A percentile compares a stretch with the other conserved stretches of the same genome.
These are phyloP conservation scores for Cadophora gregata DNA, from an alignment of 2,329 filamentous ascomycete genomes.

Conservation along the genomic window DNA sequence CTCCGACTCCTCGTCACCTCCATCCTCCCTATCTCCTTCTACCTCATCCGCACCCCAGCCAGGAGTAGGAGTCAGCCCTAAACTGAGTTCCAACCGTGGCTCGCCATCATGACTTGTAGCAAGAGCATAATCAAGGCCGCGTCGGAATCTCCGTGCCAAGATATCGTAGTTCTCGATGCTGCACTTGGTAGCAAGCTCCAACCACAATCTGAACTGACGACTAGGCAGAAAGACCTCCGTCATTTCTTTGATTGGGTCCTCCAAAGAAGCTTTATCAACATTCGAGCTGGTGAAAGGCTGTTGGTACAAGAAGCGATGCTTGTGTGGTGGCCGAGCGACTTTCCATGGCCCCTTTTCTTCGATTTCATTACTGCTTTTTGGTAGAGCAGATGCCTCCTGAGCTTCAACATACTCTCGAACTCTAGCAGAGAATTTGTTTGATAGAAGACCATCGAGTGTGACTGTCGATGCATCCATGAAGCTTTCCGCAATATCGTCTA, in stretches of 20 bases:
- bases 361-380: slow-evolving; percentile 57
- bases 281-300: slow-evolving; percentile 53
- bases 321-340: slow-evolving; percentile 88
- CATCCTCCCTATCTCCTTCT: slow-evolving; percentile 53
- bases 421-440: slow-evolving; percentile 74
- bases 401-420: slow-evolving; percentile 75
- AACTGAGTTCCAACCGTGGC: slow-evolving; percentile 82
- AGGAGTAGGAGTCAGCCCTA: slow-evolving; percentile 82
- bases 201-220: slow-evolving; percentile 85
- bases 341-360: slow-evolving; percentile 66
- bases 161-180: slow-evolving; percentile 76
- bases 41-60: slow-evolving; percentile 82
- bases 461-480: slow-evolving; percentile 87
- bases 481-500: slow-evolving; percentile 79
- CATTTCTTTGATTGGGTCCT: slow-evolving; percentile 74
- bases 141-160: slow-evolving; percentile 85
- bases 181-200: slow-evolving; percentile 81
- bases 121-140: slow-evolving; percentile 88
- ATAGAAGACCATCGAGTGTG: slow-evolving; percentile 79
- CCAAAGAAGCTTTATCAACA: slow-evolving; percentile 16
- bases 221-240: slow-evolving; percentile 85
- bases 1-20: slow-evolving; percentile 47
- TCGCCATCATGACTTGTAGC: slow-evolving; percentile 83
- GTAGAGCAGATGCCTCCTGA: slow-evolving; percentile 60
- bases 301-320: slow-evolving; percentile 89